Evolutionary conservation across 2,329 filamentous ascomycete species (phyloP).

Genomic region (Fusarium torreyae): DNA sequence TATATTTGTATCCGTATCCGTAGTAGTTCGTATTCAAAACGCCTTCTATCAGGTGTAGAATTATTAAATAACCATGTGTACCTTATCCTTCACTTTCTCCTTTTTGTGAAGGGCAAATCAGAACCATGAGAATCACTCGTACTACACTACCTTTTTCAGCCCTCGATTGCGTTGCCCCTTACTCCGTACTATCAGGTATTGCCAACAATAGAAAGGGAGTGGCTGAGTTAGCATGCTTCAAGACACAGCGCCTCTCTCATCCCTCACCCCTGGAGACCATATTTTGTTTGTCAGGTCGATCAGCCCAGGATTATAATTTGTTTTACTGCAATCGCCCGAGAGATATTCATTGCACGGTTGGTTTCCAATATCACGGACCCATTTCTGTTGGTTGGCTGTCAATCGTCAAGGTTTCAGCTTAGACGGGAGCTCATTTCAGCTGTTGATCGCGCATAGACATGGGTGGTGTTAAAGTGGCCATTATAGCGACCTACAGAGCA

Average conservation of each 20-base stretch:
- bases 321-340: constrained; percentile 13
- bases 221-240: constrained; percentile 15
- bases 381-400: constrained; percentile 8
- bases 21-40: constrained; percentile 30
- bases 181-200: neutral
- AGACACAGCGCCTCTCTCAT: neutral
- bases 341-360: constrained; percentile 30
- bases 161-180: constrained; percentile 2
- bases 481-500: constrained; percentile 1
- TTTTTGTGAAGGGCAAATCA: constrained; percentile 5
- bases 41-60: constrained; percentile 5
- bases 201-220: constrained; percentile 20
- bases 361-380: neutral
- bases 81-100: neutral
- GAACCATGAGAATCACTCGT: constrained; percentile 7
- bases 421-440: constrained; percentile 24
- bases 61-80: constrained; percentile 3
- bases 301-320: neutral
- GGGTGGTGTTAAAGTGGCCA: constrained; percentile 5
- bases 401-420: constrained; percentile 24
- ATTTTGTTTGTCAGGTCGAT: neutral
- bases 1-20: constrained; percentile 27
- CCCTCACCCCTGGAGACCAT: constrained; percentile 14
- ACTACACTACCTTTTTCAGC: neutral
- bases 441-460: constrained; percentile 11